These are phyloP conservation scores for Aethionema arabicum DNA, from an alignment of 345 rosid genomes.

Conservation along the genomic window DNA sequence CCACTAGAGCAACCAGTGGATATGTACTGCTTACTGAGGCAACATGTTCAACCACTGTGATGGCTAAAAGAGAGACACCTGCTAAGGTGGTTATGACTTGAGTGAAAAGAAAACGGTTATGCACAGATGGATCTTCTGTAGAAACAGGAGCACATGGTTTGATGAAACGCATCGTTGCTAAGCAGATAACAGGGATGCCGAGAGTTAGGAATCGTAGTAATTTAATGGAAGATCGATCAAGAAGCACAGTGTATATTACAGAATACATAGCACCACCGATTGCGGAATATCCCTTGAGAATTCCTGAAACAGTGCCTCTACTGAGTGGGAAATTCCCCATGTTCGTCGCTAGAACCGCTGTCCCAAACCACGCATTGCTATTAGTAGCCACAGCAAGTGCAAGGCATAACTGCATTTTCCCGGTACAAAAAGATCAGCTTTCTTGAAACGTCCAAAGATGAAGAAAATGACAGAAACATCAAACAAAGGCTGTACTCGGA, in stretches of 20 bases:
- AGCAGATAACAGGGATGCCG: slow-evolving; percentile 67
- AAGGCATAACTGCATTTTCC: slow-evolving; percentile 60
- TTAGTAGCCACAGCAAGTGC: slow-evolving; percentile 69
- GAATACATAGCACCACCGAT: slow-evolving; percentile 77
- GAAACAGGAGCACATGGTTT: slow-evolving; percentile 76
- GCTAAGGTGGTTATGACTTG: slow-evolving; percentile 61
- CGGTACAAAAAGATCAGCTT: slow-evolving; percentile 1
- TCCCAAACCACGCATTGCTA: slow-evolving; percentile 84
- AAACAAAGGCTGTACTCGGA: neutral
- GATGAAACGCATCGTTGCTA: slow-evolving; percentile 63
- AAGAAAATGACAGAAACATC: neutral
- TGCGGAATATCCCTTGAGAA: slow-evolving; percentile 81
- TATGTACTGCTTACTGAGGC: slow-evolving; percentile 44
- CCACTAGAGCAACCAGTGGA: slow-evolving; percentile 51
- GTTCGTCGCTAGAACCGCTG: slow-evolving; percentile 86
- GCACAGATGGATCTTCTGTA: slow-evolving; percentile 77
- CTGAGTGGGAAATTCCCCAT: slow-evolving; percentile 90
- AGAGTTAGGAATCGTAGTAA: slow-evolving; percentile 56
- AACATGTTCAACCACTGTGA: slow-evolving; percentile 47
- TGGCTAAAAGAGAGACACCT: slow-evolving; percentile 51
- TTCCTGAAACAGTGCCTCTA: slow-evolving; percentile 79
- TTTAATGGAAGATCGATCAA: slow-evolving; percentile 46
- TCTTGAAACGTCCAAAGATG: neutral
- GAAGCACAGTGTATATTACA: slow-evolving; percentile 51
- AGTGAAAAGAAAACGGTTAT: slow-evolving; percentile 62